phyloP scores from a whole-genome alignment of 768 basidiomycete species.

The Leccinum sublutescens region DNA sequence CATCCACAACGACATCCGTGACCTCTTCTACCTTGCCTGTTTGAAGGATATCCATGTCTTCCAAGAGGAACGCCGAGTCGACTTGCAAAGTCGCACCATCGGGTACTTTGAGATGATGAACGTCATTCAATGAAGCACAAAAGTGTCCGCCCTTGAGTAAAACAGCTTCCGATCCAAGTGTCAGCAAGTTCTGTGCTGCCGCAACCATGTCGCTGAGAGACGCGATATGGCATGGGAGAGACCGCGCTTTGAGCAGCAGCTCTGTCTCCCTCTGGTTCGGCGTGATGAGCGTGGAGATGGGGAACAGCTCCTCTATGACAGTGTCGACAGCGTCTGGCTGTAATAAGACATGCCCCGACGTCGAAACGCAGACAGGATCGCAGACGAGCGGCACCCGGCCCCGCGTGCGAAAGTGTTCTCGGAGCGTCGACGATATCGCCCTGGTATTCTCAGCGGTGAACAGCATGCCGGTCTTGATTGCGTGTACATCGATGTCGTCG shows the following conservation, averaged over 20 bases:
- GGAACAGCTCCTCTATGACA: conserved; percentile 64
- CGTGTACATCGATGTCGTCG: conserved; percentile 65
- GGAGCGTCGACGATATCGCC: conserved; percentile 52
- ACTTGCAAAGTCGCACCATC: conserved; percentile 36
- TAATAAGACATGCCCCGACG: conserved; percentile 80
- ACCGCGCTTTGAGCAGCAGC: conserved; percentile 50
- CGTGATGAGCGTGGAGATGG: conserved; percentile 70
- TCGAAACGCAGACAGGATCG: conserved; percentile 91
- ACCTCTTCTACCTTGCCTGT: conserved; percentile 8
- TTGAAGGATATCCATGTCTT: conserved; percentile 63
- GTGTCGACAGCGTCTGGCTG: conserved; percentile 60
- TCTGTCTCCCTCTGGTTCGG: conserved; percentile 85
- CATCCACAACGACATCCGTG: conserved; percentile 56
- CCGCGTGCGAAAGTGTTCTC: conserved; percentile 34
- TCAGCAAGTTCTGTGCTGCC: conserved; percentile 50
- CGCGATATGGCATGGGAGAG: conserved; percentile 33
- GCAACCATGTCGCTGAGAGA: conserved; percentile 59
- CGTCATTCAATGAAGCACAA: conserved; percentile 42
- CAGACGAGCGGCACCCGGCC: conserved; percentile 60
- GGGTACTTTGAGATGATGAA: conserved; percentile 33
- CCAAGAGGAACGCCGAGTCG: conserved; percentile 44
- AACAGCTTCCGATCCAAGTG: conserved; percentile 52
- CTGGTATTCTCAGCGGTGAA: conserved; percentile 44
- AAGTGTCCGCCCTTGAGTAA: conserved; percentile 89
- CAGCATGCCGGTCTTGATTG: conserved; percentile 92